A percentile compares a stretch with the other conserved stretches of the same genome.
Evolutionary conservation across 306 rosid genomes (phyloP).

Genomic region (Rubus parviflorus): DNA sequence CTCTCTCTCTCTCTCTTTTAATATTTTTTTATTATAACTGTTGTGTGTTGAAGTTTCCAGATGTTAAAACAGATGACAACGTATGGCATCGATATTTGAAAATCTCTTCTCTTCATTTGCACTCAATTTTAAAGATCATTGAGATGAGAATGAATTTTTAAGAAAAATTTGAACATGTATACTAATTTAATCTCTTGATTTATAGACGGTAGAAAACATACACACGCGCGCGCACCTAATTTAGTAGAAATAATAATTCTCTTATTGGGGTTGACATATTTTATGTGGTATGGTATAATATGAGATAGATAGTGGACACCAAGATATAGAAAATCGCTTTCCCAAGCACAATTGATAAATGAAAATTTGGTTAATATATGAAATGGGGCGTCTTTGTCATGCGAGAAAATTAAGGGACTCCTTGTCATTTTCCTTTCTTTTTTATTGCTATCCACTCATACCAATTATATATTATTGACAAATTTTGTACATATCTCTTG

Average conservation of each 20-base stretch:
- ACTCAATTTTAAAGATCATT: not conserved
- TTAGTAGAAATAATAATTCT: slow-evolving; percentile 16
- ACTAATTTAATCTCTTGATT: not conserved
- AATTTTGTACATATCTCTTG: slow-evolving; percentile 16
- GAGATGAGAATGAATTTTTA: not conserved
- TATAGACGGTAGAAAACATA: slow-evolving; percentile 3
- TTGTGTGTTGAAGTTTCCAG: not conserved
- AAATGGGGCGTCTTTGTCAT: slow-evolving; percentile 28
- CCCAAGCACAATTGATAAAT: slow-evolving; percentile 17
- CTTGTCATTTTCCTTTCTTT: slow-evolving; percentile 30
- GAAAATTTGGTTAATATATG: slow-evolving; percentile 4
- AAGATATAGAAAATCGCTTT: slow-evolving; percentile 35
- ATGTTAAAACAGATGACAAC: not conserved
- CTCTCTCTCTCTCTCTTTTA: too few relatives aligned
- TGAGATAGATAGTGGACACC: slow-evolving; percentile 12
- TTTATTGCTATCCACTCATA: slow-evolving; percentile 30
- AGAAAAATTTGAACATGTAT: not conserved
- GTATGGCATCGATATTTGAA: not conserved
- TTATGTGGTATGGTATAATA: not conserved
- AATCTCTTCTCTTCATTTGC: not conserved
- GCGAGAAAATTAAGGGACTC: slow-evolving; percentile 40
- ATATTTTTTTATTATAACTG: not conserved
- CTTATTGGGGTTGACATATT: slow-evolving; percentile 7
- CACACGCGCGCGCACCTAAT: slow-evolving; percentile 20
- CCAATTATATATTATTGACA: slow-evolving; percentile 17